Conservation (phyloP, 2,329 filamentous ascomycete genomes). For the Talaromyces albobiverticillius region DNA sequence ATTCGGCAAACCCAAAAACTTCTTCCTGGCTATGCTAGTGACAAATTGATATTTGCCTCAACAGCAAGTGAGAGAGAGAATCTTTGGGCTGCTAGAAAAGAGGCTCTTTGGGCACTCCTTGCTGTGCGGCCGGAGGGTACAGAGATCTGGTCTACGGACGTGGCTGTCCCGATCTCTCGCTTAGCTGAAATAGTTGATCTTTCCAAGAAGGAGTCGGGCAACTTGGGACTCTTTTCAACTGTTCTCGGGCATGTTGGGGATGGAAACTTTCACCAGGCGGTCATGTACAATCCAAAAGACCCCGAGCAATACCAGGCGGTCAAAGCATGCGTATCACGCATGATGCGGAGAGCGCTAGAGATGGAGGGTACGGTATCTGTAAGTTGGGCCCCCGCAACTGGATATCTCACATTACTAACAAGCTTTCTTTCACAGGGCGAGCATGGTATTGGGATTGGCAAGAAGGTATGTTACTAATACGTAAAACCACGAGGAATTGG, state of each 20-base stretch:
- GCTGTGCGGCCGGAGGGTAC: conserved; percentile 59
- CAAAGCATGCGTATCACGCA: conserved; percentile 71
- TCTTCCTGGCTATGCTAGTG: conserved; percentile 62
- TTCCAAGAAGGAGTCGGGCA: conserved; percentile 62
- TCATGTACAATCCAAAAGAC: conserved; percentile 39
- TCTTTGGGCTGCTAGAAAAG: conserved; percentile 80
- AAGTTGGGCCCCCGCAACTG: background rate
- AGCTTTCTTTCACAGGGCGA: background rate
- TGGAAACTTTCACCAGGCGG: conserved; percentile 68
- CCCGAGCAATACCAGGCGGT: conserved; percentile 65
- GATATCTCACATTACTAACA: background rate
- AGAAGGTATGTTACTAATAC: background rate
- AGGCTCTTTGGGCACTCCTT: conserved; percentile 78
- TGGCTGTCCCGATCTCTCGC: conserved; percentile 74
- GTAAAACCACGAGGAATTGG: too few relatives aligned
- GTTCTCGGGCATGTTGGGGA: conserved; percentile 73
- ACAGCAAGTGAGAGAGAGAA: conserved; percentile 68
- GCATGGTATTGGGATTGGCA: background rate
- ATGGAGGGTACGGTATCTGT: conserved; percentile 74
- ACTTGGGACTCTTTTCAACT: conserved; percentile 57
- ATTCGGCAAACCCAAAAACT: conserved; percentile 64
- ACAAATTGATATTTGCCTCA: conserved; percentile 71
- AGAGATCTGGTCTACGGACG: conserved; percentile 80
- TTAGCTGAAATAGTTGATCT: conserved; percentile 65
- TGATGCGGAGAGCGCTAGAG: conserved; percentile 83